Conservation (phyloP, 169 alveolate species). For the Amoebophrya sp. region DNA sequence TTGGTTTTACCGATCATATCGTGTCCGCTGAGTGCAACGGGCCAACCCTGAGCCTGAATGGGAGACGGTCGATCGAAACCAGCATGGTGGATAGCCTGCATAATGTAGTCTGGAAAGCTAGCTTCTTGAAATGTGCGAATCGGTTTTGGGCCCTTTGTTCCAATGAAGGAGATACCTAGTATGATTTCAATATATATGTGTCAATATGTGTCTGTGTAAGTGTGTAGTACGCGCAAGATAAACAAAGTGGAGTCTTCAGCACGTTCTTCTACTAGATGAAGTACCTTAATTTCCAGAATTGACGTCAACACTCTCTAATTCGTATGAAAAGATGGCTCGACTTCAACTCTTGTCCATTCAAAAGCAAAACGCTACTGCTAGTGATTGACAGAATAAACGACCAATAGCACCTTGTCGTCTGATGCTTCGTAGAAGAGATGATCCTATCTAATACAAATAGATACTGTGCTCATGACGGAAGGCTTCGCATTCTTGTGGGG, state of each 20-base stretch:
- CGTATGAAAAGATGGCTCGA: no score
- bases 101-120: conserved; percentile 78
- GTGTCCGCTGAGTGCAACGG: background rate
- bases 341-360: no score
- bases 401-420: no score
- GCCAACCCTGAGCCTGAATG: conserved; percentile 71
- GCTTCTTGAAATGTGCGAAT: conserved; percentile 72
- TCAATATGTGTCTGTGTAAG: conserved; percentile 66
- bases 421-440: no score
- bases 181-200: conserved; percentile 48
- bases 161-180: background rate
- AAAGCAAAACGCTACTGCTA: no score
- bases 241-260: background rate
- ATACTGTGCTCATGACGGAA: no score
- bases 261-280: background rate
- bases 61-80: conserved; percentile 82
- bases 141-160: conserved; percentile 64
- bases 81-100: conserved; percentile 60
- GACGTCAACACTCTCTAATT: no score
- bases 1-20: background rate
- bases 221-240: conserved; percentile 53
- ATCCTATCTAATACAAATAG: no score
- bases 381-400: no score
- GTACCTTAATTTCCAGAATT: background rate
- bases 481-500: conserved; percentile 66